Evolutionary conservation across 108 stramenopile species (phyloP).

Genomic region (Epithemia pelagica): DNA sequence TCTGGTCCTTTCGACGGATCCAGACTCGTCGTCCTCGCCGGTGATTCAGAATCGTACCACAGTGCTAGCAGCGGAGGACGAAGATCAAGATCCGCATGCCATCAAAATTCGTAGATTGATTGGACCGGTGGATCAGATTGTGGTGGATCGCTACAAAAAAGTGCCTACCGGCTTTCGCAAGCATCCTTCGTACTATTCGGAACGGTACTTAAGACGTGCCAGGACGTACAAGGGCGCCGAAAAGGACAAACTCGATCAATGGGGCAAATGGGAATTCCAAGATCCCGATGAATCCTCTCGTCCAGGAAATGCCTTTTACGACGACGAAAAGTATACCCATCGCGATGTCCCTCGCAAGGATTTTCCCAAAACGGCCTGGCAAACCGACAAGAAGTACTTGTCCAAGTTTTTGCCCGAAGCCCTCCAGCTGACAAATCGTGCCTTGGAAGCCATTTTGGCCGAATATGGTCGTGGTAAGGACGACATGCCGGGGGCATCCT

Average conservation of each 20-base stretch:
- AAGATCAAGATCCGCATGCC: too few species aligned
- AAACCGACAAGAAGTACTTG: slow-evolving; percentile 54
- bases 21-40: too few species aligned
- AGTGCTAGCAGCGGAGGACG: too few species aligned
- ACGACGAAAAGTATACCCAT: slow-evolving; percentile 34
- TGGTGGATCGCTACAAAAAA: background rate
- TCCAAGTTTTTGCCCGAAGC: slow-evolving; percentile 50
- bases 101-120: too few species aligned
- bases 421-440: slow-evolving; percentile 47
- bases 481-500: background rate
- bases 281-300: background rate
- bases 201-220: background rate
- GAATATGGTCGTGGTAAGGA: slow-evolving; percentile 47
- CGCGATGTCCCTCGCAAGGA: slow-evolving; percentile 34
- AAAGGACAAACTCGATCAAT: slow-evolving; percentile 12
- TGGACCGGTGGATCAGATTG: background rate
- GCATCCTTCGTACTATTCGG: slow-evolving; percentile 2
- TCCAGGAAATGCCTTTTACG: slow-evolving; percentile 21
- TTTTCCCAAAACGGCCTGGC: slow-evolving; percentile 54
- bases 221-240: background rate
- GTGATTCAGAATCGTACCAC: too few species aligned
- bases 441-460: slow-evolving; percentile 61
- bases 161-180: background rate
- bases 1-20: too few species aligned
- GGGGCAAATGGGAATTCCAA: slow-evolving; percentile 27